Evolutionary conservation across 495 filamentous ascomycete genomes (phyloP).

Genomic region (Neurospora hispaniola): DNA sequence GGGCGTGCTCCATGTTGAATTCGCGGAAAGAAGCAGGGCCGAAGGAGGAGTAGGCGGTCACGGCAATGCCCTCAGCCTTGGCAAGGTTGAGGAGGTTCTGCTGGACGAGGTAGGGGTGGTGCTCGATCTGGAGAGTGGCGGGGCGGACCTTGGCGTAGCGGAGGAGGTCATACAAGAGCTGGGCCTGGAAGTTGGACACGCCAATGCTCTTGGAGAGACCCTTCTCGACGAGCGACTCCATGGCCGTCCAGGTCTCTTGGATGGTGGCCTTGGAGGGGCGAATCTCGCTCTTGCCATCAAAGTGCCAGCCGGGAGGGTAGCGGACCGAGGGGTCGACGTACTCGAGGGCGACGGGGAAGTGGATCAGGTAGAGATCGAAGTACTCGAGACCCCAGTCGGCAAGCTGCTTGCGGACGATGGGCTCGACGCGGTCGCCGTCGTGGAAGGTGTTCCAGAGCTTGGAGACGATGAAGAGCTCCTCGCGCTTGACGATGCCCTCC

Average conservation of each 20-base stretch:
- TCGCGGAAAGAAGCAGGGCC: constrained; percentile 77
- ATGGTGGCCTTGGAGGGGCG: constrained; percentile 56
- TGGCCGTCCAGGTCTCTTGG: constrained; percentile 80
- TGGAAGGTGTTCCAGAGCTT: constrained; percentile 93
- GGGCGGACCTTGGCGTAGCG: constrained; percentile 72
- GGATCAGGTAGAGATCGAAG: constrained; percentile 75
- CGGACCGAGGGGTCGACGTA: constrained; percentile 67
- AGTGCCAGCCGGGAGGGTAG: constrained; percentile 73
- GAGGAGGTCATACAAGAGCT: constrained; percentile 75
- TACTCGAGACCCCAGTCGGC: constrained; percentile 75
- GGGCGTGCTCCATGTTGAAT: constrained; percentile 63
- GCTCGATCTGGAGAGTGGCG: constrained; percentile 86
- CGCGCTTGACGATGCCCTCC: constrained; percentile 75
- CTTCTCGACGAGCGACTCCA: constrained; percentile 66
- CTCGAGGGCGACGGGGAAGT: constrained; percentile 72
- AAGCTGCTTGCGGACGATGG: constrained; percentile 62
- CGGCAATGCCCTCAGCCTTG: constrained; percentile 58
- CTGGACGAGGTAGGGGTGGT: constrained; percentile 94
- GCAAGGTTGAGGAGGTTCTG: constrained; percentile 60
- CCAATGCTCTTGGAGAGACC: constrained; percentile 70
- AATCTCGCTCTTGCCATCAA: constrained; percentile 46
- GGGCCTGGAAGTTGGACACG: constrained; percentile 78
- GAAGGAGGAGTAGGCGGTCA: constrained; percentile 89
- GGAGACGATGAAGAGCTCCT: constrained; percentile 83
- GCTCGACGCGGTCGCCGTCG: constrained; percentile 60